These are phyloP conservation scores for Solanum medicagineum DNA, from an alignment of 257 asterid genomes.

Conservation along the genomic window DNA sequence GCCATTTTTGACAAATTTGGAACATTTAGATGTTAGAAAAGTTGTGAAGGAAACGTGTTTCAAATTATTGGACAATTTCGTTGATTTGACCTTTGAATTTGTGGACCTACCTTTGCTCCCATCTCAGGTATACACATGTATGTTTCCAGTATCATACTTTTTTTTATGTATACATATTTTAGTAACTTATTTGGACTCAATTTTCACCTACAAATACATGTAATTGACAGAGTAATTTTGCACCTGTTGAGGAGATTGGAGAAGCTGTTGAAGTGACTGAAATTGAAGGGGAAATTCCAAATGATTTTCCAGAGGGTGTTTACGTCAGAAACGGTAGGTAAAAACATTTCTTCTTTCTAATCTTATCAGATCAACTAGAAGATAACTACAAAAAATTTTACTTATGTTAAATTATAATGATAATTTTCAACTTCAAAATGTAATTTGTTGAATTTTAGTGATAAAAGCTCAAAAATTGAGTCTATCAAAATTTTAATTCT, in stretches of 20 bases:
- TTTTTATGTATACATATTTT: not conserved
- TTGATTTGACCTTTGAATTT: not conserved
- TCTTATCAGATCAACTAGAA: not conserved
- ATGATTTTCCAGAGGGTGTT: conserved; percentile 48
- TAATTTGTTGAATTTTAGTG: too few relatives aligned
- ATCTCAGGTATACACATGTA: not conserved
- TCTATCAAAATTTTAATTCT: not conserved
- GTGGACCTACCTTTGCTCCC: not conserved
- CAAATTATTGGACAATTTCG: not conserved
- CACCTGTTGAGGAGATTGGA: conserved; percentile 50
- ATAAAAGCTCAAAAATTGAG: not conserved
- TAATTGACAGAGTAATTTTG: conserved; percentile 37
- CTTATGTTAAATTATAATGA: too few relatives aligned
- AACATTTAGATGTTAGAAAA: not conserved
- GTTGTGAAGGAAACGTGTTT: not conserved
- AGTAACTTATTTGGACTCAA: not conserved
- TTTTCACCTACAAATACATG: too few relatives aligned
- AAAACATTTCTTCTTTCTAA: not conserved
- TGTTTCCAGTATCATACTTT: not conserved
- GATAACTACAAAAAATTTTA: not conserved
- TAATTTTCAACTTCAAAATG: too few relatives aligned
- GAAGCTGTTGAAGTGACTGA: conserved; percentile 10
- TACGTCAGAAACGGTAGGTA: conserved; percentile 45
- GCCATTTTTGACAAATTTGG: not conserved
- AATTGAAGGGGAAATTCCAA: conserved; percentile 31